phyloP scores from a whole-genome alignment of 2,329 filamentous ascomycete species.

The Pseudogymnoascus sp. region DNA sequence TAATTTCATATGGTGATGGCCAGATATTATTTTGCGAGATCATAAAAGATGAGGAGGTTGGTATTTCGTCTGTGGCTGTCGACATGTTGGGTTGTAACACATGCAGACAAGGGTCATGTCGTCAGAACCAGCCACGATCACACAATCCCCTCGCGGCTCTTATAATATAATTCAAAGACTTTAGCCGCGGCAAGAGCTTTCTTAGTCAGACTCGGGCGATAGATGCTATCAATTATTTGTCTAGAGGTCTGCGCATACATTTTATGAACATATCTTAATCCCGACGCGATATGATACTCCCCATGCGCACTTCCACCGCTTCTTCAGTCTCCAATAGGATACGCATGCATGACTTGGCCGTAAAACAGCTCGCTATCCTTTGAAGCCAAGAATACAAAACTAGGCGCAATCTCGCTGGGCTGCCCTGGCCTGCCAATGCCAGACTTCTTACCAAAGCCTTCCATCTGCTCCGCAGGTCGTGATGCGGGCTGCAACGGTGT shows the following conservation, averaged over 20 bases:
- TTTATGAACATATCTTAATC: neutral
- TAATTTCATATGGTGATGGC: slow-evolving; percentile 3
- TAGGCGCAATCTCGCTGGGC: slow-evolving; percentile 71
- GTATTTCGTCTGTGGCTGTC: neutral
- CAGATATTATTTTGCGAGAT: neutral
- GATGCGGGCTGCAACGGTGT: slow-evolving; percentile 44
- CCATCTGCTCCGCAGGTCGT: neutral
- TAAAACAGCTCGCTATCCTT: slow-evolving; percentile 63
- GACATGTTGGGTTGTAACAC: neutral
- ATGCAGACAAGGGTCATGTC: slow-evolving; percentile 3
- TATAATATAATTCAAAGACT: neutral
- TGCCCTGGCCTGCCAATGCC: slow-evolving; percentile 70
- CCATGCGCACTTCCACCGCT: neutral
- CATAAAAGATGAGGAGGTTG: slow-evolving; percentile 2
- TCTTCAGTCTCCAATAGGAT: neutral
- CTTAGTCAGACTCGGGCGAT: neutral
- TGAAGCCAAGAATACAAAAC: slow-evolving; percentile 70
- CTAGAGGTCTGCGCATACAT: neutral
- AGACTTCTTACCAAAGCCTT: neutral
- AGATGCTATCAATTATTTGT: neutral
- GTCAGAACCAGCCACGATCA: slow-evolving; percentile 1
- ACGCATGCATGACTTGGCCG: slow-evolving; percentile 49
- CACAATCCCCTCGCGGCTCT: neutral
- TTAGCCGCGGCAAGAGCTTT: neutral
- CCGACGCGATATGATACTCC: neutral